Conservation (phyloP, 352 stramenopile genomes). For the Phytophthora cryptogea region DNA sequence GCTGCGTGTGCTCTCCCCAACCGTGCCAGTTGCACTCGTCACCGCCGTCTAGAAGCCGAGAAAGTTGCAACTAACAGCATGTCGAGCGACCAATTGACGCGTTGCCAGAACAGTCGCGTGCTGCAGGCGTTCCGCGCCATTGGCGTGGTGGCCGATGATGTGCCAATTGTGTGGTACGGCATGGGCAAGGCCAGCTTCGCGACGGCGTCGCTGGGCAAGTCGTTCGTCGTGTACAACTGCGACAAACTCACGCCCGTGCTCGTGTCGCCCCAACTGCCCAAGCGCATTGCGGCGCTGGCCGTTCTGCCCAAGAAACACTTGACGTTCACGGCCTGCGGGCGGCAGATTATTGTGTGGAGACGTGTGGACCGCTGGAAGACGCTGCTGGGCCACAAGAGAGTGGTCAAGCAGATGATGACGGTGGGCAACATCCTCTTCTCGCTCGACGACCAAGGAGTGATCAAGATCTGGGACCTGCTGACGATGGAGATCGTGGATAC, state of each 20-base stretch:
- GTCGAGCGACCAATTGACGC: constrained; percentile 42
- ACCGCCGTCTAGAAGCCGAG: not conserved
- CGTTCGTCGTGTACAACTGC: constrained; percentile 92
- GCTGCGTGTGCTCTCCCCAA: constrained; percentile 5
- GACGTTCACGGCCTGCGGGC: constrained; percentile 77
- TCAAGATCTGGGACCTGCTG: constrained; percentile 70
- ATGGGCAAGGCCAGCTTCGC: constrained; percentile 91
- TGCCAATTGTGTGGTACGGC: constrained; percentile 87
- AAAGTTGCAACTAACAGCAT: constrained; percentile 24
- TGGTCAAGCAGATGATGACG: constrained; percentile 51
- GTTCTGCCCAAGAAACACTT: constrained; percentile 72
- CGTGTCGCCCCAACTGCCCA: constrained; percentile 79
- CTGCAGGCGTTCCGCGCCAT: constrained; percentile 92
- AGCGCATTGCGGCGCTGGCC: constrained; percentile 73
- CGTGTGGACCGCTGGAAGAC: constrained; percentile 61
- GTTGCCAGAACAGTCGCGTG: constrained; percentile 70
- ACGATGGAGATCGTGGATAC: constrained; percentile 66
- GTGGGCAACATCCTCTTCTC: constrained; percentile 77
- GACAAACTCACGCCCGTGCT: constrained; percentile 88
- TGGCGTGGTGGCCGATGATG: constrained; percentile 85
- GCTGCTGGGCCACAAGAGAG: constrained; percentile 58
- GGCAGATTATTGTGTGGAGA: constrained; percentile 76
- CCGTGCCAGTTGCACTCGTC: constrained; percentile 11
- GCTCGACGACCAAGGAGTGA: constrained; percentile 55
- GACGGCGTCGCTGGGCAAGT: constrained; percentile 86